Conservation (phyloP, 176 grass and related monocot genomes). For the Raddia distichophylla region DNA sequence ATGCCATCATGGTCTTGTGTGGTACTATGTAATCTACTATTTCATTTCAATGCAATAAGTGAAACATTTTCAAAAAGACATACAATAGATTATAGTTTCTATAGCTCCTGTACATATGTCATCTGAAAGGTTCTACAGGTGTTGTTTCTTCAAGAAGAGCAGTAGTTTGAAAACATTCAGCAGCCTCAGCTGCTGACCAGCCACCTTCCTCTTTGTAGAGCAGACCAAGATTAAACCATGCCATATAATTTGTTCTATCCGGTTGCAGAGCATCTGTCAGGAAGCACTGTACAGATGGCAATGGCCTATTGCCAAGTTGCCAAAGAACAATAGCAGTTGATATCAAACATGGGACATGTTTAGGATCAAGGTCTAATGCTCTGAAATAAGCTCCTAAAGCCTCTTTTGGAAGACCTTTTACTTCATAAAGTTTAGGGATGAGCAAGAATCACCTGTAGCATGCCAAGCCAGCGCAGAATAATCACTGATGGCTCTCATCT, state of each 20-base stretch:
- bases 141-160: constrained; percentile 90
- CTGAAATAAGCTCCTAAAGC: constrained; percentile 71
- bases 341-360: constrained; percentile 87
- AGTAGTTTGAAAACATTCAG: constrained; percentile 95
- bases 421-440: constrained; percentile 61
- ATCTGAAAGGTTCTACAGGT: constrained; percentile 97
- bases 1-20: constrained; percentile 39
- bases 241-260: too few species aligned
- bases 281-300: too few species aligned
- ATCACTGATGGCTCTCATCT: constrained; percentile 54
- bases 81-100: constrained; percentile 56
- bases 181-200: constrained; percentile 64
- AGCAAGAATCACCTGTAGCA: constrained; percentile 68
- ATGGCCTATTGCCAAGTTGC: too few species aligned
- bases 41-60: constrained; percentile 26
- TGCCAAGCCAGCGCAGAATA: constrained; percentile 78
- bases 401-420: constrained; percentile 63
- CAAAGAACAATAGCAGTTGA: constrained; percentile 69
- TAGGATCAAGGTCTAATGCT: constrained; percentile 70
- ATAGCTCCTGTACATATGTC: constrained; percentile 48
- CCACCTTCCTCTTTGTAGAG: constrained; percentile 79
- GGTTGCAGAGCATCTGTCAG: too few species aligned
- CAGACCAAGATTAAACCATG: too few species aligned
- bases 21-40: constrained; percentile 42
- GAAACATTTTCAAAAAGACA: constrained; percentile 34